Evolutionary conservation across 495 filamentous ascomycete species (phyloP).

Genomic region (Staphylotrichum longicolle): DNA sequence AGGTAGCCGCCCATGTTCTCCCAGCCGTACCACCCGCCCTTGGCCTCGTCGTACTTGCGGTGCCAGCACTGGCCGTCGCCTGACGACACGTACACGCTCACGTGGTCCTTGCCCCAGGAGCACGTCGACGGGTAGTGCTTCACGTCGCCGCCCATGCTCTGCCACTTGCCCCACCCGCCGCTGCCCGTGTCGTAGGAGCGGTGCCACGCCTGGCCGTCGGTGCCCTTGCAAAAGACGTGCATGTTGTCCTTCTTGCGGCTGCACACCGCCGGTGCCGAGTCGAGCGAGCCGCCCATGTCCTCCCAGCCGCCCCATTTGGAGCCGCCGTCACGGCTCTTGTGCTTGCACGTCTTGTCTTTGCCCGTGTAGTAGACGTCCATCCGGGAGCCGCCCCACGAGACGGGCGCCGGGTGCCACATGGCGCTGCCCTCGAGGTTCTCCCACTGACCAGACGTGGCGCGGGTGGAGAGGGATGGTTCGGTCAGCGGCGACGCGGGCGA

Average conservation of each 20-base stretch:
- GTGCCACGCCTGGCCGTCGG: conserved; percentile 28
- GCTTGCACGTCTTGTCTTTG: conserved; percentile 22
- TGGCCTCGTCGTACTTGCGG: conserved; percentile 15
- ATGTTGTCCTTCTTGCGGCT: conserved; percentile 23
- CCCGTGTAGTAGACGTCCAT: conserved; percentile 24
- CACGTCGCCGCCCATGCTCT: conserved; percentile 24
- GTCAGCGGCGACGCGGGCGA: not conserved
- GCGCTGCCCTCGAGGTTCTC: conserved; percentile 22
- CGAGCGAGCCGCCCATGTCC: conserved; percentile 24
- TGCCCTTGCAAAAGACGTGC: conserved; percentile 27
- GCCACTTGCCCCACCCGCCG: conserved; percentile 24
- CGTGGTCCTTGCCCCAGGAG: conserved; percentile 21
- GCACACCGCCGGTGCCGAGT: conserved; percentile 22
- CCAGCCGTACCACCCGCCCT: conserved; percentile 22
- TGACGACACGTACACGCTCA: conserved; percentile 19
- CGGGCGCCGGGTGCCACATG: conserved; percentile 19
- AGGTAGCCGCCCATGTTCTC: conserved; percentile 27
- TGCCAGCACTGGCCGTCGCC: conserved; percentile 26
- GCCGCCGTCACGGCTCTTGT: conserved; percentile 15
- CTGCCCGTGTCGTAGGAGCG: conserved; percentile 13
- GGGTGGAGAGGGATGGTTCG: not conserved
- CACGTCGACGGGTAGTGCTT: conserved; percentile 25
- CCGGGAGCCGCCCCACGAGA: conserved; percentile 22
- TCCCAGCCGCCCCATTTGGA: conserved; percentile 21
- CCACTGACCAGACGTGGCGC: conserved; percentile 25